Conservation (phyloP, 768 basidiomycete genomes). For the Lactifluus piperatus region DNA sequence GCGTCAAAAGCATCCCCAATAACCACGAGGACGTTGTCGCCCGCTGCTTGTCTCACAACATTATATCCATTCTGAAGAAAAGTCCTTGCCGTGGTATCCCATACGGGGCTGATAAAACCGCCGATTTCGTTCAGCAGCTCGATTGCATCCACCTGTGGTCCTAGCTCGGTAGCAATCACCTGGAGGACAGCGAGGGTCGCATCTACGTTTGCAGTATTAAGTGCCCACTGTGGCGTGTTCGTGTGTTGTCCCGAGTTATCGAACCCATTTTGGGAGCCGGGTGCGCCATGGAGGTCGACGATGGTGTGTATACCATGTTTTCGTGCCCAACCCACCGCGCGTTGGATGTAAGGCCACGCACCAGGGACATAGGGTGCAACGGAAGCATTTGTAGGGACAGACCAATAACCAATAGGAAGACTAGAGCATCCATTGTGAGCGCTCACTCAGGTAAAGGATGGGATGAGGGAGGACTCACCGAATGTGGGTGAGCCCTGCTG, state of each 20-base stretch:
- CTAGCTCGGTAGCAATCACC: conserved; percentile 45
- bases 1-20: conserved; percentile 67
- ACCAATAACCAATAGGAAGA: conserved; percentile 71
- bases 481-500: conserved; percentile 64
- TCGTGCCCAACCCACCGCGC: conserved; percentile 56
- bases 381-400: conserved; percentile 55
- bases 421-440: conserved; percentile 27
- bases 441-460: background rate
- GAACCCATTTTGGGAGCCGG: conserved; percentile 52
- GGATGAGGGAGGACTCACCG: conserved; percentile 33
- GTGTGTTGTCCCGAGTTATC: conserved; percentile 70
- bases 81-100: conserved; percentile 36
- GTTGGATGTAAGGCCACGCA: conserved; percentile 59
- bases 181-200: conserved; percentile 49
- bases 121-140: conserved; percentile 67
- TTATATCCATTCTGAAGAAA: conserved; percentile 57
- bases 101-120: conserved; percentile 39
- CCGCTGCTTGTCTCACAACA: conserved; percentile 43
- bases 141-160: conserved; percentile 50
- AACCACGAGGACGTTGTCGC: conserved; percentile 47
- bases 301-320: conserved; percentile 57
- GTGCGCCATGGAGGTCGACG: conserved; percentile 69
- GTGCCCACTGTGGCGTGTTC: conserved; percentile 46
- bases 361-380: conserved; percentile 50
- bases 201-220: conserved; percentile 36